Evolutionary conservation across 257 asterid species (phyloP).

Genomic region (Cordia subcordata): DNA sequence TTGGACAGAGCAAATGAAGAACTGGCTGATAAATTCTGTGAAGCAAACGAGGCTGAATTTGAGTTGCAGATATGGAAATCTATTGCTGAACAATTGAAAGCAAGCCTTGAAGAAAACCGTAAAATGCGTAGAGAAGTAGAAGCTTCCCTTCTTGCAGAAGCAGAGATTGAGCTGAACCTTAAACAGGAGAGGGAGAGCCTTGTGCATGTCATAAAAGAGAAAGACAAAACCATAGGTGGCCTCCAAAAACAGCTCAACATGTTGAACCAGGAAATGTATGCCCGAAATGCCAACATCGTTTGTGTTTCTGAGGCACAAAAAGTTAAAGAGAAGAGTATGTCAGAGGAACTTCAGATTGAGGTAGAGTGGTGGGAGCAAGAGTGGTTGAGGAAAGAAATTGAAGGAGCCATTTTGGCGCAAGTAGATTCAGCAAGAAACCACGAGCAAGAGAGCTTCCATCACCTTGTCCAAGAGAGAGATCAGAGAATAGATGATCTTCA

Average conservation of each 20-base stretch:
- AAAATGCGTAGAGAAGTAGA: conserved; percentile 66
- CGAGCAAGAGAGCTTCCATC: conserved; percentile 40
- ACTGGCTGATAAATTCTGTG: conserved; percentile 53
- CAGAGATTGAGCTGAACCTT: conserved; percentile 55
- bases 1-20: conserved; percentile 63
- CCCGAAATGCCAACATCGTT: not conserved
- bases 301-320: not conserved
- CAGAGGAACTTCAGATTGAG: conserved; percentile 19
- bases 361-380: conserved; percentile 24
- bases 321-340: conserved; percentile 5
- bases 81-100: conserved; percentile 58
- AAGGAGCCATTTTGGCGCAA: conserved; percentile 31
- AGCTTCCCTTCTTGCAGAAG: conserved; percentile 76
- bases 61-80: conserved; percentile 80
- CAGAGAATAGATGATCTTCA: conserved; percentile 65
- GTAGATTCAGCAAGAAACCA: conserved; percentile 27
- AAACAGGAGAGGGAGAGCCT: conserved; percentile 56
- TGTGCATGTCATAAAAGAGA: conserved; percentile 44
- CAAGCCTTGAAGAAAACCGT: conserved; percentile 45
- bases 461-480: conserved; percentile 66
- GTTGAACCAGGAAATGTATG: conserved; percentile 19
- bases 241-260: conserved; percentile 49
- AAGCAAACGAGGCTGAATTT: conserved; percentile 62
- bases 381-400: conserved; percentile 30
- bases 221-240: conserved; percentile 34